phyloP scores from a whole-genome alignment of 352 stramenopile species.

The Phytophthora kernoviae region DNA sequence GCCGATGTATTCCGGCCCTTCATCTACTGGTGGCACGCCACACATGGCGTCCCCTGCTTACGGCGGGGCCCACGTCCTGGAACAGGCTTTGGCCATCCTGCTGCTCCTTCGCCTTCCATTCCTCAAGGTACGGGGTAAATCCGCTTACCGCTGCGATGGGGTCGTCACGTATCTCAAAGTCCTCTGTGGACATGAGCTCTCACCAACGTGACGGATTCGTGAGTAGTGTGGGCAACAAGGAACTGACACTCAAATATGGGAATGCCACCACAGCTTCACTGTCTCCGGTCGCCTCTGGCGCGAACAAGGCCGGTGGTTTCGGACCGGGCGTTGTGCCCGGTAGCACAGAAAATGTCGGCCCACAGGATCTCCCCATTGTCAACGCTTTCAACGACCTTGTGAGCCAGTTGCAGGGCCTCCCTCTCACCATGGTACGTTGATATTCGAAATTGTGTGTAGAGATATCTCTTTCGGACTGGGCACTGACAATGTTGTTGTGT shows the following conservation, averaged over 20 bases:
- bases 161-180: conserved; percentile 81
- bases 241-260: conserved; percentile 87
- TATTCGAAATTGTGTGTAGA: not conserved
- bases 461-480: not conserved
- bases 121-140: conserved; percentile 75
- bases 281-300: conserved; percentile 47
- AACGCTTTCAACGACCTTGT: conserved; percentile 83
- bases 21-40: conserved; percentile 33
- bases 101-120: conserved; percentile 40
- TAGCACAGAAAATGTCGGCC: conserved; percentile 74
- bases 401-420: conserved; percentile 67
- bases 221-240: conserved; percentile 87
- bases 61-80: conserved; percentile 36
- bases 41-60: conserved; percentile 36
- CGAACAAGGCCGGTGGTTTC: conserved; percentile 46
- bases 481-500: conserved; percentile 16
- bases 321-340: conserved; percentile 50
- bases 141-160: conserved; percentile 56
- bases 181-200: conserved; percentile 80
- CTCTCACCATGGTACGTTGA: conserved; percentile 81
- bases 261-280: conserved; percentile 70
- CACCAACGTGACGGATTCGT: conserved; percentile 87
- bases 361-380: conserved; percentile 82
- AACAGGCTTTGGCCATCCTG: conserved; percentile 42
- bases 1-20: conserved; percentile 44